Percentiles rank a stretch among this genome's conserved stretches.
Conservation (phyloP, 345 rosid genomes). For the Rhodomyrtus tomentosa region DNA sequence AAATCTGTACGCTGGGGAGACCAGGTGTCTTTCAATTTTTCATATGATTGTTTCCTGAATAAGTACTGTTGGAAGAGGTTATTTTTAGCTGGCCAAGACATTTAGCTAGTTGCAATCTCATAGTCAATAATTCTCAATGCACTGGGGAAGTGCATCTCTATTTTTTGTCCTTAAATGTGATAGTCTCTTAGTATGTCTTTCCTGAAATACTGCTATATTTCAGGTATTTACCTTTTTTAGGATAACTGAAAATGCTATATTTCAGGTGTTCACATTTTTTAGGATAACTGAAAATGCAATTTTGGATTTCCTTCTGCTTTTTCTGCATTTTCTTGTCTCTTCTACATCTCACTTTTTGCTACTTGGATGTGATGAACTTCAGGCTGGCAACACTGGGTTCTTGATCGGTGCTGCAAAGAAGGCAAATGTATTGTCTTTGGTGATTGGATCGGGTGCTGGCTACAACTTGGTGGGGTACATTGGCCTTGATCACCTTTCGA, state of each 20-base stretch:
- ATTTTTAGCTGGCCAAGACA: background rate
- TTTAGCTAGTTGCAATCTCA: background rate
- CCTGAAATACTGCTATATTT: background rate
- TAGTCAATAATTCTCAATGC: background rate
- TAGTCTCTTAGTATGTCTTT: background rate
- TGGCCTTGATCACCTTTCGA: background rate
- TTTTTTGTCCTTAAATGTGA: background rate
- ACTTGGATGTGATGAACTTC: background rate
- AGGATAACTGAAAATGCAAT: background rate
- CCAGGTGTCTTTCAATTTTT: slow-evolving; percentile 32
- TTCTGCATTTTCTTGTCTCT: background rate
- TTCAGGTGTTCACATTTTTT: background rate
- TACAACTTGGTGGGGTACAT: slow-evolving; percentile 61
- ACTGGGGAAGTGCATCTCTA: background rate
- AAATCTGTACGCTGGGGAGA: slow-evolving; percentile 89
- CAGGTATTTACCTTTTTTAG: background rate
- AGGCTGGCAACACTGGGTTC: slow-evolving; percentile 71
- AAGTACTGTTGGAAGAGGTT: background rate
- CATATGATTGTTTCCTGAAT: background rate
- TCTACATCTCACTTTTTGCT: background rate
- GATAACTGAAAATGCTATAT: background rate
- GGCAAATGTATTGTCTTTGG: slow-evolving; percentile 43
- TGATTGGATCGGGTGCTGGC: slow-evolving; percentile 89
- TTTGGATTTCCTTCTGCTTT: background rate
- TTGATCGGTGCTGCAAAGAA: slow-evolving; percentile 62